Conservation (phyloP, 768 basidiomycete species). For the Xerocomus brunneocitrinus region DNA sequence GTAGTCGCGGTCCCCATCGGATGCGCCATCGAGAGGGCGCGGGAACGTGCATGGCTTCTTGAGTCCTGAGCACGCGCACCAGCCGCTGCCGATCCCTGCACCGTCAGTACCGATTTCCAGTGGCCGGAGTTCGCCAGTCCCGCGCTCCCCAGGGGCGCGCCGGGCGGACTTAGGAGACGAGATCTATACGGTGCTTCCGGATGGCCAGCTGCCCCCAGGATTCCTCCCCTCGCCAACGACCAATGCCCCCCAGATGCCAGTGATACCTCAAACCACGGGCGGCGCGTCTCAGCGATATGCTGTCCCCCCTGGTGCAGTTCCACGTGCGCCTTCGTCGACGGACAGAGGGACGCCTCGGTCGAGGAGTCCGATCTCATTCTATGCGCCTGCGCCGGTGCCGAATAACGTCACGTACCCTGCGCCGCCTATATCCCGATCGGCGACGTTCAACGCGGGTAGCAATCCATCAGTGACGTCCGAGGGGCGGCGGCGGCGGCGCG, state of each 20-base stretch:
- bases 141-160: slow-evolving; percentile 10
- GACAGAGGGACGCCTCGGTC: slow-evolving; percentile 20
- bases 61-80: slow-evolving; percentile 32
- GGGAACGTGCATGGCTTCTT: slow-evolving; percentile 14
- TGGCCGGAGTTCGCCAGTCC: slow-evolving; percentile 13
- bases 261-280: slow-evolving; percentile 16
- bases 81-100: slow-evolving; percentile 23
- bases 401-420: slow-evolving; percentile 23
- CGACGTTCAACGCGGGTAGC: slow-evolving; percentile 8
- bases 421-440: slow-evolving; percentile 27
- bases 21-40: slow-evolving; percentile 29
- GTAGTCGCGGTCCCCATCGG: slow-evolving; percentile 30
- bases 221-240: slow-evolving; percentile 8
- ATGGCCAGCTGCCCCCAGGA: slow-evolving; percentile 12
- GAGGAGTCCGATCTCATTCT: slow-evolving; percentile 21
- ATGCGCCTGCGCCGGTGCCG: slow-evolving; percentile 25
- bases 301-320: neutral
- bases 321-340: slow-evolving; percentile 11
- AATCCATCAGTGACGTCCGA: slow-evolving; percentile 25
- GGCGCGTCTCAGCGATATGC: slow-evolving; percentile 10
- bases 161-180: slow-evolving; percentile 10
- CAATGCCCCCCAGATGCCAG: slow-evolving; percentile 15
- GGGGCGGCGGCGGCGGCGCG: slow-evolving; percentile 19
- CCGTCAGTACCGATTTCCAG: slow-evolving; percentile 3
- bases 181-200: slow-evolving; percentile 6